phyloP scores from a whole-genome alignment of 2,329 filamentous ascomycete species.

The Hypoxylon sp. region DNA sequence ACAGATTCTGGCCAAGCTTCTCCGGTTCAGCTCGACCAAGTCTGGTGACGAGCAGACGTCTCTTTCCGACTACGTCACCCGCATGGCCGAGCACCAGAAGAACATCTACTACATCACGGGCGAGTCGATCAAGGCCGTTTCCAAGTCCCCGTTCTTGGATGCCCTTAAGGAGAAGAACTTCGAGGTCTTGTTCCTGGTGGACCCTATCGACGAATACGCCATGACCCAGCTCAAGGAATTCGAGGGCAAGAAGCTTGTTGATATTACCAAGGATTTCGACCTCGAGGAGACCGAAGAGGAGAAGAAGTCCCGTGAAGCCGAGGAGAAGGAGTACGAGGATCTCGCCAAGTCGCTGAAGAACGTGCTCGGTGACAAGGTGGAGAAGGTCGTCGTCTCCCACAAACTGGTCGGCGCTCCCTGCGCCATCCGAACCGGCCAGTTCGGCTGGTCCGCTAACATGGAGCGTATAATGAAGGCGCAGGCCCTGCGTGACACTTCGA shows the following conservation, averaged over 20 bases:
- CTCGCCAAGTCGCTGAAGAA: conserved; percentile 99
- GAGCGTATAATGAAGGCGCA: conserved; percentile 99
- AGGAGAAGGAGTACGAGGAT: conserved; percentile 98
- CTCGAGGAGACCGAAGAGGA: conserved; percentile 99
- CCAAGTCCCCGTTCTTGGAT: conserved; percentile 98
- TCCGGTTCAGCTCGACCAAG: conserved; percentile 99
- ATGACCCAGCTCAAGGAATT: conserved; percentile 99
- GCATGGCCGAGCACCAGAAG: conserved; percentile 99
- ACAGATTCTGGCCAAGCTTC: conserved; percentile 89
- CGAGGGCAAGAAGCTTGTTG: conserved; percentile 99
- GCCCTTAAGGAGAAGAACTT: conserved; percentile 99
- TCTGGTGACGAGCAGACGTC: conserved; percentile 96
- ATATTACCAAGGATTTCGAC: conserved; percentile 99
- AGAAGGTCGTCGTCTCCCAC: conserved; percentile 99
- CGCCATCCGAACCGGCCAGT: conserved; percentile 99
- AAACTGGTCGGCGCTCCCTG: conserved; percentile 95
- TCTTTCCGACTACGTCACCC: conserved; percentile 95
- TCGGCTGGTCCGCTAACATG: conserved; percentile 99
- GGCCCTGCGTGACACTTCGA: conserved; percentile 98
- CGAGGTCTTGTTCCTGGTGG: conserved; percentile 98
- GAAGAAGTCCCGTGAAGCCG: conserved; percentile 92
- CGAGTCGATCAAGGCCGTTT: conserved; percentile 97
- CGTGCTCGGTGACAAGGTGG: conserved; percentile 97
- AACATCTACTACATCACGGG: conserved; percentile 99
- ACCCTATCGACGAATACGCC: conserved; percentile 99